These are phyloP conservation scores for Suhomyces chickasaworum DNA, from an alignment of 1,139 yeast species.

Conservation along the genomic window DNA sequence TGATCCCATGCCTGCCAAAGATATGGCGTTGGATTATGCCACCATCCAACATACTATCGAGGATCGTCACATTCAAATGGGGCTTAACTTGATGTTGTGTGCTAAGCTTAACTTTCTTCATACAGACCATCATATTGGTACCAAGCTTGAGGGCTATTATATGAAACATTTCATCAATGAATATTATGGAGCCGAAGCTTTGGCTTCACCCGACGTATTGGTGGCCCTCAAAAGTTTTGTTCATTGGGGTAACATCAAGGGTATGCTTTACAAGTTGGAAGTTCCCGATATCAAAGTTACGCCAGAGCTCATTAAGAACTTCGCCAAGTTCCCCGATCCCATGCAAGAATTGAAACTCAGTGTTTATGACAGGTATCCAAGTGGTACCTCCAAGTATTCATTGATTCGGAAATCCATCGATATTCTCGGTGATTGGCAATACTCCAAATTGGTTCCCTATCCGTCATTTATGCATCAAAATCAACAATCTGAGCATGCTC, in stretches of 20 bases:
- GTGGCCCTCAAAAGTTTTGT: slow-evolving; percentile 55
- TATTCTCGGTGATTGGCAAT: slow-evolving; percentile 30
- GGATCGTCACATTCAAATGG: slow-evolving; percentile 40
- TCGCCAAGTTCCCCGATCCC: slow-evolving; percentile 47
- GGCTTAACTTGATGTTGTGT: slow-evolving; percentile 47
- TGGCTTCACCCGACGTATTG: slow-evolving; percentile 45
- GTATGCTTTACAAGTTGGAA: slow-evolving; percentile 45
- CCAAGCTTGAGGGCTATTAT: slow-evolving; percentile 49
- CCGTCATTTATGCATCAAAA: slow-evolving; percentile 15
- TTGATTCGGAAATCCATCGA: slow-evolving; percentile 46
- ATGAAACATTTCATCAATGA: slow-evolving; percentile 42
- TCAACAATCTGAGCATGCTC: slow-evolving; percentile 1
- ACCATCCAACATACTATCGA: slow-evolving; percentile 23
- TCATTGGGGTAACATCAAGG: slow-evolving; percentile 59
- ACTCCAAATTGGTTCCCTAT: slow-evolving; percentile 30
- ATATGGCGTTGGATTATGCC: slow-evolving; percentile 34
- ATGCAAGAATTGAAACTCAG: slow-evolving; percentile 41
- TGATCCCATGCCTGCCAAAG: slow-evolving; percentile 29
- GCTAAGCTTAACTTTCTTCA: slow-evolving; percentile 56
- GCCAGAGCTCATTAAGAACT: slow-evolving; percentile 31
- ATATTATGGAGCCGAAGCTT: slow-evolving; percentile 45
- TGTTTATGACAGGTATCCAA: slow-evolving; percentile 52
- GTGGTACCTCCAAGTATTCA: slow-evolving; percentile 55
- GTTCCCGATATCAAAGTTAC: slow-evolving; percentile 44
- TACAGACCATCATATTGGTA: slow-evolving; percentile 59